Evolutionary conservation across 148 eudicot species (phyloP).

Genomic region (Linanthus parryae): DNA sequence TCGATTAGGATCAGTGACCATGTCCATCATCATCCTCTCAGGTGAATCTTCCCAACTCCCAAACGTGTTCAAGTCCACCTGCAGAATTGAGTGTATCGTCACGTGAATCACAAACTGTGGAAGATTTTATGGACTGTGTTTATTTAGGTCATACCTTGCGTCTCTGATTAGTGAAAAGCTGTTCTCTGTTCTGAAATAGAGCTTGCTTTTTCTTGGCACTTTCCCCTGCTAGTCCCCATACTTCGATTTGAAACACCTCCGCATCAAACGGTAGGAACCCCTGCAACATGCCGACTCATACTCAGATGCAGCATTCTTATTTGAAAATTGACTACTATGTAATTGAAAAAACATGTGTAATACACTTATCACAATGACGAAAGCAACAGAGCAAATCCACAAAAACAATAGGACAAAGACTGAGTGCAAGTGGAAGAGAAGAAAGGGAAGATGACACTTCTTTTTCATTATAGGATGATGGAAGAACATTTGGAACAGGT

Average conservation of each 20-base stretch:
- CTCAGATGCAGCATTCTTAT: background rate
- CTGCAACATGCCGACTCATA: slow-evolving; percentile 23
- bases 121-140: no score
- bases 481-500: no score
- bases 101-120: no score
- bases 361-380: no score
- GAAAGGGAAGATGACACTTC: no score
- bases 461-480: no score
- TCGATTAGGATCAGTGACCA: slow-evolving; percentile 60
- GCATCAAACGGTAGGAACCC: slow-evolving; percentile 77
- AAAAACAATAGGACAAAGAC: no score
- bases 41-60: slow-evolving; percentile 89
- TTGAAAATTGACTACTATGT: no score
- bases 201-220: slow-evolving; percentile 44
- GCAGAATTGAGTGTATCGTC: slow-evolving; percentile 1
- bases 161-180: slow-evolving; percentile 85
- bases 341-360: no score
- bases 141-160: slow-evolving; percentile 69
- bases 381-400: no score
- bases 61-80: slow-evolving; percentile 86
- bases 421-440: no score
- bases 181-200: slow-evolving; percentile 61
- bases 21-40: slow-evolving; percentile 98
- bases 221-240: slow-evolving; percentile 83
- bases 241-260: slow-evolving; percentile 60